Evolutionary conservation across 768 basidiomycete species (phyloP).

Genomic region (Rhodotorula diobovata): DNA sequence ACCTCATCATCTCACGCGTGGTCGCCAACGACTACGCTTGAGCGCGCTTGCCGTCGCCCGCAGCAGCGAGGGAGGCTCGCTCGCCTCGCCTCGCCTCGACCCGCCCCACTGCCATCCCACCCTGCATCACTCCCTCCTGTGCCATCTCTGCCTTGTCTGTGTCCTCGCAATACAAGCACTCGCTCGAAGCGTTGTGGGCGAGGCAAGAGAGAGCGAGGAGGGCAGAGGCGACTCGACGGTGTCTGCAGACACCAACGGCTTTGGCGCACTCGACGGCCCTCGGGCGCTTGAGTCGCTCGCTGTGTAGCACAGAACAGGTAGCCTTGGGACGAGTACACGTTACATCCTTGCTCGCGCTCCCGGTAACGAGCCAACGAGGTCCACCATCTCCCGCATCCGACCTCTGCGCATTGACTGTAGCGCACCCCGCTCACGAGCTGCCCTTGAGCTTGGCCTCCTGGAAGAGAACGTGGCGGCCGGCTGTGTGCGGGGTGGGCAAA

Average conservation of each 20-base stretch:
- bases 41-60: background rate
- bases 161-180: too few species aligned
- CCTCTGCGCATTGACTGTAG: too few species aligned
- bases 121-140: background rate
- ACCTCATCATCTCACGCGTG: constrained; percentile 47
- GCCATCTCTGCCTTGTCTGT: background rate
- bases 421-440: background rate
- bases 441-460: constrained; percentile 39
- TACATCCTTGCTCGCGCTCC: too few species aligned
- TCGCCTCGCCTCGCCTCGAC: background rate
- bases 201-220: too few species aligned
- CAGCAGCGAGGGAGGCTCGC: background rate
- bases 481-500: background rate
- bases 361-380: background rate
- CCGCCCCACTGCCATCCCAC: background rate
- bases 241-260: too few species aligned
- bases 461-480: constrained; percentile 36
- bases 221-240: too few species aligned
- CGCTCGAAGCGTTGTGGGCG: too few species aligned
- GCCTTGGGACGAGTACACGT: too few species aligned
- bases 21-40: constrained; percentile 30
- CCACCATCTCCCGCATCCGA: background rate
- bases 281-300: too few species aligned
- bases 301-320: too few species aligned
- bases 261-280: too few species aligned